Base-by-base conservation (phyloP, 106 monocot species). In the Apostasia shenzhenica region DNA sequence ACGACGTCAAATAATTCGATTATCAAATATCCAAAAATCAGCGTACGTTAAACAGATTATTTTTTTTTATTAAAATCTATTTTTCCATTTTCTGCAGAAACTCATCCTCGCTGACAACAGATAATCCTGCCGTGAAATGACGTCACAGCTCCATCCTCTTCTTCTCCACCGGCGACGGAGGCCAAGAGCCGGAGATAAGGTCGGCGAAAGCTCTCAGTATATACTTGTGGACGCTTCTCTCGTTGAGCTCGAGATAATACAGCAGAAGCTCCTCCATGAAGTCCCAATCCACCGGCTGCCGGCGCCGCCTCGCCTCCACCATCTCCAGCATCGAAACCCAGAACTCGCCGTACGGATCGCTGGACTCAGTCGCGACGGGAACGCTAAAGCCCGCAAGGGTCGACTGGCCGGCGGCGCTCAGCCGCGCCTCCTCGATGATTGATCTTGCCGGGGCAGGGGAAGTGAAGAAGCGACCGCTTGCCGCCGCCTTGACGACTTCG, bases 311-410 rank as follows among this genome's bases (percentile, higher is more conserved):
- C 6, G 79, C 76, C 49, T 71, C 76, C 57, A 81, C 61, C 90
- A 91, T 91, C 72, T 84, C 84, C 63, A 54, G 45, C 83, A 88
- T 84, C 13, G 88, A 88, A 51, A 62, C 63, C 13, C 59, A 65
- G 69, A 88, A 88, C 45, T 84, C 88, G 5, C 45, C 70, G 13
- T 72, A 75, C 3, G 88, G 84, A 68, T 88, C 76, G 12, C 49
- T 58, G 6, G 88, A 81, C 42, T 73, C 62, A 37, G 53, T 65
- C 67, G 47, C 48, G 60, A 84, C 83, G 26, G 81, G 72, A 50
- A 75, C 13, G 39, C 61, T 77, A 14, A 66, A 54, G 4, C 59
- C 62, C 41, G n/a, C 57, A 6, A 66, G 59, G 13, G 55, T 57
- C 41, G 26, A 51, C 50, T 10, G 42, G 46, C 8, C 12, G 9